Evolutionary conservation across 768 basidiomycete genomes (phyloP), one percentile per base, ranked within the genome.

Genomic region (Mycena rebaudengoi): DNA sequence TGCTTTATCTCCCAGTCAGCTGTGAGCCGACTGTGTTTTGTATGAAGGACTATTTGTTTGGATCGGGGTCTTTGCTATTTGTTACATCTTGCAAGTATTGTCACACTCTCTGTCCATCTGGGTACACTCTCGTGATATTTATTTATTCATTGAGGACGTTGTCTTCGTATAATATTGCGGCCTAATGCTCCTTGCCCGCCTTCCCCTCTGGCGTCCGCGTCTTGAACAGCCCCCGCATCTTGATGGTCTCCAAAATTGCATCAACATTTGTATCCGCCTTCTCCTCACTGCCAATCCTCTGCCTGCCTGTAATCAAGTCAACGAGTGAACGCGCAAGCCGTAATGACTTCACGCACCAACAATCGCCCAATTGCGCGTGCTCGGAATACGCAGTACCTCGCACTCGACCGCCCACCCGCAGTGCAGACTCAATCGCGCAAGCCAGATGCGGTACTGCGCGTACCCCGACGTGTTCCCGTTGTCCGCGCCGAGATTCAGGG

Each of bases 281-380:
- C 12, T 72, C 71, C 1, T 58, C 29, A n/a, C 49, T 43, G 14
- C 73, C 69, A 55, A 64, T 77, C 61, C 71, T 71, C 50, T 75
- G 81, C 74, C 73, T 69, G 63, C 73, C 74, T 76, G 58, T 33
- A 37, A 43, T 44, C 56, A 58, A 33, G 29, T 35, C 41, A 46
- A 37, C 45, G 44, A 11, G 35, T 7, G 60, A 65, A 64, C 23
- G 55, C 16, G 40, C 21, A 40, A 12, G 14, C 23, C 16, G 2
- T 39, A 5, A 26, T 21, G 8, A 82, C 88, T 21, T 56, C n/a
- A n/a, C n/a, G n/a, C n/a, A 95, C 96, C 96, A 29, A 97, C 77
- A 51, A 98, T 84, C 0, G 91, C 93, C 95, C 96, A 98, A 71
- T 95, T 95, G 61, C 95, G 85, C 39, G 97, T 98, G 74, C 92